Base-by-base conservation (phyloP, 768 basidiomycete genomes). In the Podaxis sp. region DNA sequence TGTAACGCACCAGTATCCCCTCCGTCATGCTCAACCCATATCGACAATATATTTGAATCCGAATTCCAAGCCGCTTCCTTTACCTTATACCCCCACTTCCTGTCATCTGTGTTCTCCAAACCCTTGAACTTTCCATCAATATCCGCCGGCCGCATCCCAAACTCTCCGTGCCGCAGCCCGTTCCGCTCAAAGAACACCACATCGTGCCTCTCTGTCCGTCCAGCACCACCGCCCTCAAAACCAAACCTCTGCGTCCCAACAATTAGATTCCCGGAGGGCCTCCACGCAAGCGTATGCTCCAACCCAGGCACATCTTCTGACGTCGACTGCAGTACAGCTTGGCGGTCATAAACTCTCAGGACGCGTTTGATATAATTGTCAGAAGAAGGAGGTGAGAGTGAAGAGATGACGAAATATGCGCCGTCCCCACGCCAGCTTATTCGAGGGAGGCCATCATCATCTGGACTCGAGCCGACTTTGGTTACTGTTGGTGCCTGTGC, bases 351-450 rank as follows among this genome's bases (percentile, higher is more conserved):
- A 11, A 94, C 85, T 17, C 93, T 83, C 1, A 96, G 73, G 12
- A 80, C 79, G 2, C 91, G 82, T 50, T 85, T 30, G 74, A 71
- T 30, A 72, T 69, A 49, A 67, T 65, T 65, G 20, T 72, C 72
- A 20, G 63, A 36, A 36, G 63, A 62, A 49, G 71, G 57, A 26
- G 78, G 76, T 22, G 91, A 88, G 11, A 91, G 78, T 0, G 89
- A 83, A 7, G 92, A 96, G 40, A 99, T 85, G 40, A 87, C 89
- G 71, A 98, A 98, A 75, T 85, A 93, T 0, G 90, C 81, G 6
- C 90, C 94, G 71, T 99, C 97, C 1, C 96, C 97, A 51, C 97
- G 85, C 95, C 97, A 99, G 53, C 89, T 89, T 56, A 99, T 86
- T 7, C 90, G 85, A 0, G 91, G 89, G 36, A 79, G 70, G 2